A percentile compares a stretch with the other conserved stretches of the same genome.
phyloP scores from a whole-genome alignment of 305 asterid species.

The Rubia occidens region DNA sequence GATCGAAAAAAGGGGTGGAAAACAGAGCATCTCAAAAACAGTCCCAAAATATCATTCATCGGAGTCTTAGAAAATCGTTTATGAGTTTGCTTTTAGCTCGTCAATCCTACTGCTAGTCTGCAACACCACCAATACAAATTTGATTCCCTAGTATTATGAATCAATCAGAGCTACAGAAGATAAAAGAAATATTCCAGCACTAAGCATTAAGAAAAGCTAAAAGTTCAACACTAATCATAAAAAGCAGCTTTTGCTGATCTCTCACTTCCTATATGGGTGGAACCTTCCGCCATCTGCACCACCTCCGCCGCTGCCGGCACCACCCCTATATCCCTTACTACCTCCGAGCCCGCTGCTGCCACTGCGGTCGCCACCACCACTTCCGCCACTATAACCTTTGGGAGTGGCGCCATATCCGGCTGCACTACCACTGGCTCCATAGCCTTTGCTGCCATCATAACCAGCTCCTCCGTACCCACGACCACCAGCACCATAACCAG shows the following conservation, averaged over 20 bases:
- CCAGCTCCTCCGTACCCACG: slow-evolving; percentile 22
- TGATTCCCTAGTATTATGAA: neutral
- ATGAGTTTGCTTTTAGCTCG: neutral
- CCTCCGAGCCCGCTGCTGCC: slow-evolving; percentile 19
- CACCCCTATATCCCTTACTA: slow-evolving; percentile 38
- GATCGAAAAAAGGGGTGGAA: no score
- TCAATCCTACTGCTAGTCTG: neutral
- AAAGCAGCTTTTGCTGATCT: neutral
- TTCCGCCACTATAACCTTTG: slow-evolving; percentile 20
- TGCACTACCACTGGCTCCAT: slow-evolving; percentile 17
- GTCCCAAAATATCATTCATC: neutral
- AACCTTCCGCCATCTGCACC: slow-evolving; percentile 47
- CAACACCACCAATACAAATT: neutral
- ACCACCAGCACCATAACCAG: slow-evolving; percentile 19
- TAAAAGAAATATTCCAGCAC: neutral
- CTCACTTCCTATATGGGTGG: slow-evolving; percentile 75
- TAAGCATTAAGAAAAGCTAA: neutral
- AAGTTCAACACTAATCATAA: neutral
- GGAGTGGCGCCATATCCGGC: slow-evolving; percentile 19
- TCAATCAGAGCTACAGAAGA: neutral
- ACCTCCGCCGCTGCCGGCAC: slow-evolving; percentile 20
- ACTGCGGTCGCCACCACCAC: slow-evolving; percentile 16
- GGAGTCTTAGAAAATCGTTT: neutral
- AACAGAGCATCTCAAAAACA: neutral
- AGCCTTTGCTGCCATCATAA: slow-evolving; percentile 19